phyloP scores from a whole-genome alignment of 169 alveolate genomes.

The Plasmodium adleri region DNA sequence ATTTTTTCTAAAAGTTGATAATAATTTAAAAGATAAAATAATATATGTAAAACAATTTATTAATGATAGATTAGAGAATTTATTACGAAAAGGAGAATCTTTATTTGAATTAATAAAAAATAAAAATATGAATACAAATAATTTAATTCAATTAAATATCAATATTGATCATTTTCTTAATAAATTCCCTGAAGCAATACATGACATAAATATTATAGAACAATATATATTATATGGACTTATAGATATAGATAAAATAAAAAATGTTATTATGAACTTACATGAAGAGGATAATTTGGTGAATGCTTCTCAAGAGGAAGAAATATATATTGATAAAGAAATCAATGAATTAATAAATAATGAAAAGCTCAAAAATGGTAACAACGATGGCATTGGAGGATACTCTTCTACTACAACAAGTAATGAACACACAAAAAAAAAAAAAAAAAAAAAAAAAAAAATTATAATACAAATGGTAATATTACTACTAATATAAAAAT shows the following conservation, averaged over 20 bases:
- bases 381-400: not conserved
- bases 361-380: not conserved
- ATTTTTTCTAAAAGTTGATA: slow-evolving; percentile 47
- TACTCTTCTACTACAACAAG: no score
- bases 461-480: no score
- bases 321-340: slow-evolving; percentile 25
- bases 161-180: slow-evolving; percentile 40
- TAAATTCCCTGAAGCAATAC: slow-evolving; percentile 46
- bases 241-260: slow-evolving; percentile 12
- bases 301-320: slow-evolving; percentile 49
- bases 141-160: slow-evolving; percentile 36
- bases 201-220: slow-evolving; percentile 48
- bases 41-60: slow-evolving; percentile 42
- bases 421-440: no score
- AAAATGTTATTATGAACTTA: slow-evolving; percentile 19
- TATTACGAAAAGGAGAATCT: slow-evolving; percentile 46
- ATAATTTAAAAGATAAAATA: slow-evolving; percentile 19
- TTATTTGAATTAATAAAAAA: slow-evolving; percentile 45
- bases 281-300: slow-evolving; percentile 18
- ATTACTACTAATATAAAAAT: no score
- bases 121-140: slow-evolving; percentile 49
- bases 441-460: no score
- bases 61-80: slow-evolving; percentile 51
- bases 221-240: slow-evolving; percentile 45
- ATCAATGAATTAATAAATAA: slow-evolving; percentile 34